Evolutionary conservation across 257 asterid genomes (phyloP).

Genomic region (Salvia splendens): DNA sequence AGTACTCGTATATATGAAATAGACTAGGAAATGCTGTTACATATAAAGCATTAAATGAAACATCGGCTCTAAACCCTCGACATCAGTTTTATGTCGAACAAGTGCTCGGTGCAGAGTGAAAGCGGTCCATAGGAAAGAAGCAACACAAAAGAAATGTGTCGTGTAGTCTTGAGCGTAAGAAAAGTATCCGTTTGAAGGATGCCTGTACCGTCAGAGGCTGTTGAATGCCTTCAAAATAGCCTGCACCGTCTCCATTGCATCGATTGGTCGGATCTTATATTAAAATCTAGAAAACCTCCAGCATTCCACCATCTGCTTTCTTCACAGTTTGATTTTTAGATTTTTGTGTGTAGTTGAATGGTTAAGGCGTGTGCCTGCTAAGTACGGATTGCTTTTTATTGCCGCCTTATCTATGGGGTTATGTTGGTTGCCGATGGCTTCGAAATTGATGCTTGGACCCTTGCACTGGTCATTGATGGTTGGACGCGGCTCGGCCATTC

Average conservation of each 20-base stretch:
- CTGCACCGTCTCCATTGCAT: constrained; percentile 76
- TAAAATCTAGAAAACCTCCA: constrained; percentile 13
- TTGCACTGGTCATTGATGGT: too few species aligned
- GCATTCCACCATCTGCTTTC: constrained; percentile 19
- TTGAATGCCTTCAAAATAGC: constrained; percentile 77
- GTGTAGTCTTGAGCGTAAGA: constrained; percentile 96
- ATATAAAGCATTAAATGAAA: constrained; percentile 65
- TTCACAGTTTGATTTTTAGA: constrained; percentile 26
- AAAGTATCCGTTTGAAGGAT: constrained; percentile 92
- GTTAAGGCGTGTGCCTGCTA: constrained; percentile 77
- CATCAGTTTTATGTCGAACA: constrained; percentile 97
- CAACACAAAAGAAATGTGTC: constrained; percentile 97
- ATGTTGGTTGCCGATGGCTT: too few species aligned
- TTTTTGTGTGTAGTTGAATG: constrained; percentile 88
- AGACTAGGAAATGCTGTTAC: constrained; percentile 10
- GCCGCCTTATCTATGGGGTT: too few species aligned
- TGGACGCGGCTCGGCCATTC: too few species aligned
- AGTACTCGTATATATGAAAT: constrained; percentile 5
- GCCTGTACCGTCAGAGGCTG: constrained; percentile 91
- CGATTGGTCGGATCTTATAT: constrained; percentile 1
- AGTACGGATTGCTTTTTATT: too few species aligned
- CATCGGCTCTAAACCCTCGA: constrained; percentile 96
- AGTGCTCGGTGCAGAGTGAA: constrained; percentile 95
- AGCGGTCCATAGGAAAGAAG: constrained; percentile 98
- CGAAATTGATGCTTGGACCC: too few species aligned